Percentiles rank a stretch among this genome's conserved stretches.
Conservation (phyloP, 2,329 filamentous ascomycete species). For the Fusarium duplospermum region DNA sequence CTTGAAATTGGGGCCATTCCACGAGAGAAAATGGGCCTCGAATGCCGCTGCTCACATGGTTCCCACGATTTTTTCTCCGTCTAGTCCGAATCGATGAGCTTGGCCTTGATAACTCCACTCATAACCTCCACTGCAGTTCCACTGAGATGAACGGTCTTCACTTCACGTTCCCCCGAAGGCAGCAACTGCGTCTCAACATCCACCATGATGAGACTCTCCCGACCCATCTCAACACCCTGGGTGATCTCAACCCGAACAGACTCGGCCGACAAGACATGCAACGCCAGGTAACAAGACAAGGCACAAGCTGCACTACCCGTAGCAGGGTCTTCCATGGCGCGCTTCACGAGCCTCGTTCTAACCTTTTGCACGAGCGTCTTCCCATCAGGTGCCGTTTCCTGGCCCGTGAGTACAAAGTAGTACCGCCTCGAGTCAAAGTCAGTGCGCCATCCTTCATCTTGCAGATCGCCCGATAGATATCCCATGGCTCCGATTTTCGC, state of each 20-base stretch:
- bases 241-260: constrained; percentile 61
- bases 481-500: constrained; percentile 51
- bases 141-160: constrained; percentile 21
- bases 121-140: constrained; percentile 16
- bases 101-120: background rate
- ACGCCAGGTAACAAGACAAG: constrained; percentile 64
- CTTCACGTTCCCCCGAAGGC: background rate
- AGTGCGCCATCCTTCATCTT: constrained; percentile 64
- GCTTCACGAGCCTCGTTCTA: constrained; percentile 69
- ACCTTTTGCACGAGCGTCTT: constrained; percentile 49
- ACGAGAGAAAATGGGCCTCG: background rate
- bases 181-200: constrained; percentile 49
- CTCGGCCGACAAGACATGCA: constrained; percentile 46
- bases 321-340: constrained; percentile 65
- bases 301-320: constrained; percentile 72
- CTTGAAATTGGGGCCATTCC: background rate
- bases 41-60: background rate
- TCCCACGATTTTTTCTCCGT: background rate
- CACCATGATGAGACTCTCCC: constrained; percentile 62
- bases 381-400: constrained; percentile 35
- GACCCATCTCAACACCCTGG: constrained; percentile 76
- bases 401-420: constrained; percentile 64
- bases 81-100: background rate
- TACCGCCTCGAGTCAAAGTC: constrained; percentile 64
- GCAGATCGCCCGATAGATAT: constrained; percentile 48